phyloP scores from a whole-genome alignment of 805 yeast species.

The Diddensiella santjacobensis region DNA sequence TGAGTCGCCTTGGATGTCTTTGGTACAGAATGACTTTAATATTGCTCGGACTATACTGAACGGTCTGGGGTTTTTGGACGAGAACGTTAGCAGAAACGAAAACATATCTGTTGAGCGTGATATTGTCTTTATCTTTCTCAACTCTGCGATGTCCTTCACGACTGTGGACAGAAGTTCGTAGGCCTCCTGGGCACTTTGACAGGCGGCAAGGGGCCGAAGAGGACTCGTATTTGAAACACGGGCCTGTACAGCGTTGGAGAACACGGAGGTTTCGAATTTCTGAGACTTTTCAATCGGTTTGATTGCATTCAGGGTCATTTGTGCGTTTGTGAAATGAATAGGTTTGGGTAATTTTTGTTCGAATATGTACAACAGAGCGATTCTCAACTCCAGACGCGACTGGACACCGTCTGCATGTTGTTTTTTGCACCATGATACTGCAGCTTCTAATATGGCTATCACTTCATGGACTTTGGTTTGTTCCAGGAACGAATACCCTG shows the following conservation, averaged over 20 bases:
- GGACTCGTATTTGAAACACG: slow-evolving; percentile 27
- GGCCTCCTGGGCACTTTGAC: slow-evolving; percentile 21
- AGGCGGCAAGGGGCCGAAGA: slow-evolving; percentile 21
- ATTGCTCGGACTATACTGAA: slow-evolving; percentile 29
- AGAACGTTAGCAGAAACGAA: slow-evolving; percentile 30
- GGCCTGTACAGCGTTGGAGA: slow-evolving; percentile 26
- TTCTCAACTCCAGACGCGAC: slow-evolving; percentile 38
- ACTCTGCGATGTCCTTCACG: slow-evolving; percentile 18
- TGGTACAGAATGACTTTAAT: slow-evolving; percentile 17
- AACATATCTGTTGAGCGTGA: slow-evolving; percentile 30
- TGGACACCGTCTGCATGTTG: slow-evolving; percentile 43
- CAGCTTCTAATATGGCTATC: slow-evolving; percentile 24
- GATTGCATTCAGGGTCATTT: not conserved
- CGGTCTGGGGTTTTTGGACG: slow-evolving; percentile 24
- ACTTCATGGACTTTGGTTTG: slow-evolving; percentile 21
- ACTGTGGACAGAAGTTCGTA: slow-evolving; percentile 17
- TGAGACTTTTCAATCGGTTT: not conserved
- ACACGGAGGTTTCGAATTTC: slow-evolving; percentile 10
- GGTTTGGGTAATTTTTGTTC: slow-evolving; percentile 13
- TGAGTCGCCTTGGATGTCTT: slow-evolving; percentile 16
- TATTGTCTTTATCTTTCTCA: slow-evolving; percentile 18
- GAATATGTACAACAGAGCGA: slow-evolving; percentile 26
- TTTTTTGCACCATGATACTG: slow-evolving; percentile 42
- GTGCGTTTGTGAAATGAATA: not conserved
- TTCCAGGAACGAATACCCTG: slow-evolving; percentile 48